phyloP scores from a whole-genome alignment of 2,329 filamentous ascomycete genomes.

The Fusarium austroafricanum region DNA sequence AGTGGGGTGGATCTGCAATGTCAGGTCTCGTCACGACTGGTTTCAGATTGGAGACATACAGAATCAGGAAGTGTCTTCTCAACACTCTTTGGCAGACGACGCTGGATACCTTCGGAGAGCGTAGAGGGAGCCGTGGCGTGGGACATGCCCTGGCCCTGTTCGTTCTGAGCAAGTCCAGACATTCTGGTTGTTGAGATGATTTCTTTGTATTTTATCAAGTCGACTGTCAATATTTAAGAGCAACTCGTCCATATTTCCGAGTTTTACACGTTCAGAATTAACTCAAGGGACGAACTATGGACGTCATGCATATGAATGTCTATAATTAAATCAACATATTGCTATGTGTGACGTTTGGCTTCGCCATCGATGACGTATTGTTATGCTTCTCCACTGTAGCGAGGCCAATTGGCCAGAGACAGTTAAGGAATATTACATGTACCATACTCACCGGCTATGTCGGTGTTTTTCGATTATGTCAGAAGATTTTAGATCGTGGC shows the following conservation, averaged over 20 bases:
- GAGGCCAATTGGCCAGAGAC: not conserved
- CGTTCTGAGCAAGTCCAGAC: slow-evolving; percentile 17
- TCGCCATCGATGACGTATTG: slow-evolving; percentile 17
- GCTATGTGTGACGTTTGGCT: not conserved
- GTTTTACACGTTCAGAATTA: not conserved
- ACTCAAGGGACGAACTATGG: not conserved
- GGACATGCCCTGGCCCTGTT: slow-evolving; percentile 33
- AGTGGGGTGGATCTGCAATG: slow-evolving; percentile 39
- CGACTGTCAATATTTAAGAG: not conserved
- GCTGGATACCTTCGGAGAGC: slow-evolving; percentile 30
- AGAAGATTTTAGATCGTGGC: not conserved
- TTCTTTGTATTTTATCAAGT: not conserved
- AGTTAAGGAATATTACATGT: not conserved
- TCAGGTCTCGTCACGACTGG: not conserved
- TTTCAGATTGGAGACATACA: not conserved
- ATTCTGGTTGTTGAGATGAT: not conserved
- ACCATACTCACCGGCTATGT: no score
- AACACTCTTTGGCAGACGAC: slow-evolving; percentile 25
- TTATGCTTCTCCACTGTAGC: not conserved
- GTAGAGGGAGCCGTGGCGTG: slow-evolving; percentile 39
- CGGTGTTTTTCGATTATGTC: no score
- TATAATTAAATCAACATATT: not conserved
- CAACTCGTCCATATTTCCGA: rapidly evolving
- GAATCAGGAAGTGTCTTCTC: slow-evolving; percentile 39
- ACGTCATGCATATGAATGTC: not conserved